Base-by-base conservation (phyloP, 148 eudicot genomes). In the Rhododendron ovatum region DNA sequence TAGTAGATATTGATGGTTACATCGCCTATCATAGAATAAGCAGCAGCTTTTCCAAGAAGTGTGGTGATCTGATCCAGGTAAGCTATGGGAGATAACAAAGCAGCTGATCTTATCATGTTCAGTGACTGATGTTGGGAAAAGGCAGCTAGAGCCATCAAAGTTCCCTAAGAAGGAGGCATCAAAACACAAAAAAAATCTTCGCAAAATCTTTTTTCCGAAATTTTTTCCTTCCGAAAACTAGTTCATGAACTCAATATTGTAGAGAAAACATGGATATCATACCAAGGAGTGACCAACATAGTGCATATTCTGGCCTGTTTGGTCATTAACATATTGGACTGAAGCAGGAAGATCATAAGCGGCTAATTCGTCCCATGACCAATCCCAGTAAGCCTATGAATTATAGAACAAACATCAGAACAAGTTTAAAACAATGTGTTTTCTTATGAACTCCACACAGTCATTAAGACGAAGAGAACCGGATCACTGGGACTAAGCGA, bases 281-380 rank as follows among this genome's bases (percentile, higher is more conserved):
- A 93, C 95, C 94, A 93, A 59, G n/a, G 95, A 93, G 84, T 93
- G 94, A 22, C 95, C 96, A 85, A 90, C 92, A 71, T 91, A 93
- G 86, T 93, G 93, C 83, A 92, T 69, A 47, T 90, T 85, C 82
- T 92, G 90, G 22, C 90, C 88, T 2, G 94, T 92, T 67, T 89
- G 93, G 48, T 86, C 84, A 75, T 89, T 41, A 28, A 95, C 92
- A 65, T 88, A 91, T 8, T 89, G 84, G 88, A 91, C 86, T 9
- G 88, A 69, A 14, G 98, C 91, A 1, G 95, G 95, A 78, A 95
- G 85, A 81, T 95, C 98, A 77, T 91, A 88, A 14, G 93, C 88
- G 0, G 84, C 94, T 83, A 95, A 74, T 82, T 95, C 98, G 78
- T 95, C 98, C 96, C 95, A 95, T 15, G 96, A 91, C 98, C 98